phyloP scores from a whole-genome alignment of 306 rosid genomes.

The Ceratonia siliqua region DNA sequence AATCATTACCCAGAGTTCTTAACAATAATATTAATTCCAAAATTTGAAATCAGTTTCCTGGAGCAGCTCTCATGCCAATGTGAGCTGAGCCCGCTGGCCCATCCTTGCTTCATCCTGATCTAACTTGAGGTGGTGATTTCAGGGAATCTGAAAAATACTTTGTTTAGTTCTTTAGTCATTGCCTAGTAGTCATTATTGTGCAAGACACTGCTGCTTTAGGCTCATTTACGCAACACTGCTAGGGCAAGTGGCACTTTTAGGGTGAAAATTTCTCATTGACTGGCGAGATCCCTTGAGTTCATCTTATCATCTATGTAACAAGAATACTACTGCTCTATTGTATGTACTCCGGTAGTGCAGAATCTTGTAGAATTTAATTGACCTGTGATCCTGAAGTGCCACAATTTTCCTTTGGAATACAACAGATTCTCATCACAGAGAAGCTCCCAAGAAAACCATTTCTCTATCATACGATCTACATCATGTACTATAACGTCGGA shows the following conservation, averaged over 20 bases:
- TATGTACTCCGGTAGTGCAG: slow-evolving; percentile 43
- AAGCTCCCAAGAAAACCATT: slow-evolving; percentile 96
- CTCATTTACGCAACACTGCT: neutral
- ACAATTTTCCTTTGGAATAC: slow-evolving; percentile 68
- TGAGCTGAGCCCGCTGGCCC: neutral
- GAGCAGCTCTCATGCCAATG: neutral
- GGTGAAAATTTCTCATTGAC: neutral
- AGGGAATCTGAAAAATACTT: neutral
- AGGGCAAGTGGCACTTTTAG: neutral
- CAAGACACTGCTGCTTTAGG: neutral
- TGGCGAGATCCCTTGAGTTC: neutral
- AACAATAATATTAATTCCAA: neutral
- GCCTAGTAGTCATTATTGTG: neutral
- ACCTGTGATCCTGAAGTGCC: slow-evolving; percentile 72
- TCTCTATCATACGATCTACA: slow-evolving; percentile 73
- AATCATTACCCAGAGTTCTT: neutral
- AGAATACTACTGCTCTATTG: slow-evolving; percentile 27
- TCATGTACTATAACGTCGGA: slow-evolving; percentile 78
- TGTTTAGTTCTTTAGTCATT: neutral
- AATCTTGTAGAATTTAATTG: slow-evolving; percentile 53
- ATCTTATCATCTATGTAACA: neutral
- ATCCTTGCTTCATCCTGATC: neutral
- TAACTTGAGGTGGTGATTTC: neutral
- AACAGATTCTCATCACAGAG: slow-evolving; percentile 83
- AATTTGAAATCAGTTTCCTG: neutral